These are phyloP conservation scores for Paramecium biaurelia DNA, from an alignment of 73 alveolate genomes.

Conservation along the genomic window DNA sequence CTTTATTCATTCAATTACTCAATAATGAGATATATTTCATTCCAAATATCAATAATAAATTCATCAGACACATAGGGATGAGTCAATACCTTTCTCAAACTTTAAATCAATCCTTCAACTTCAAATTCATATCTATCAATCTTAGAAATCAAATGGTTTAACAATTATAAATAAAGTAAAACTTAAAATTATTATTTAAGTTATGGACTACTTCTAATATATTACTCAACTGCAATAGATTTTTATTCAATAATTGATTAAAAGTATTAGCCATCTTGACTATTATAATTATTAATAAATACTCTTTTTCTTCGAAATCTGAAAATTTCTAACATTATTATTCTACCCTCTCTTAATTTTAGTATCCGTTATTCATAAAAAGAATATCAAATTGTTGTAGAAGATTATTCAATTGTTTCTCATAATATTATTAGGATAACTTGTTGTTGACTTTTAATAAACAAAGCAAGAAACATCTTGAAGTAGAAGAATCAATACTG, in stretches of 20 bases:
- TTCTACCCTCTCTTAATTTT: background rate
- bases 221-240: background rate
- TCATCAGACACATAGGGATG: background rate
- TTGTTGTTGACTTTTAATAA: background rate
- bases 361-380: background rate
- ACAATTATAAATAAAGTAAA: background rate
- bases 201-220: background rate
- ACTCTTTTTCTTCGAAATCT: background rate
- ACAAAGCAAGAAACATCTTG: background rate
- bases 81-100: background rate
- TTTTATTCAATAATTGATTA: background rate
- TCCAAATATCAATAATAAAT: background rate
- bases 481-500: background rate
- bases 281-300: background rate
- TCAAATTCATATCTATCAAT: background rate
- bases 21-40: background rate
- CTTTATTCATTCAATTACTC: background rate
- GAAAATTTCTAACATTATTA: background rate
- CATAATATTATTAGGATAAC: background rate
- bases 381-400: background rate
- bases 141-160: background rate
- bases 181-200: background rate
- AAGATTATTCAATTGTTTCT: background rate
- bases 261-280: background rate
- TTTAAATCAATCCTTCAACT: background rate